Conservation (phyloP, 345 rosid species). For the Moricandia moricandioides region DNA sequence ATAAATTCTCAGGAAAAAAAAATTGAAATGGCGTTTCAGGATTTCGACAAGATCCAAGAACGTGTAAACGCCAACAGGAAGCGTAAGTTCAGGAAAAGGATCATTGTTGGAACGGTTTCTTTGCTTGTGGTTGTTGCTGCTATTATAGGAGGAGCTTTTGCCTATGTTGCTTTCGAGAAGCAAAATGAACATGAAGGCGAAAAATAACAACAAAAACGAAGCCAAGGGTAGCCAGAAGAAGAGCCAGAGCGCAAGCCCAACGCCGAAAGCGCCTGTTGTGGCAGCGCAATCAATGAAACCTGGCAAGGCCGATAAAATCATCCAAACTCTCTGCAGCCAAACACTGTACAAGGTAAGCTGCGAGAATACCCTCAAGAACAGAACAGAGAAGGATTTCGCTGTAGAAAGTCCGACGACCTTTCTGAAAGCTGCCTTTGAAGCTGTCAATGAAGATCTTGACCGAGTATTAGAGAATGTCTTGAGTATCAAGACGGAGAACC, state of each 20-base stretch:
- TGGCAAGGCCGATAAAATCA: background rate
- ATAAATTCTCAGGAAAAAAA: background rate
- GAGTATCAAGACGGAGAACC: background rate
- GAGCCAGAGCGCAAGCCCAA: background rate
- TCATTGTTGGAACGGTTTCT: slow-evolving; percentile 41
- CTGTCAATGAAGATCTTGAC: background rate
- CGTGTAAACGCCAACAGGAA: slow-evolving; percentile 56
- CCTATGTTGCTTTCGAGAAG: slow-evolving; percentile 30
- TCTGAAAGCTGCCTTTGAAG: background rate
- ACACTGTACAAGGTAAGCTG: background rate
- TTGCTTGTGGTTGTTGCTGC: slow-evolving; percentile 40
- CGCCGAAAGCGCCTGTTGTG: background rate
- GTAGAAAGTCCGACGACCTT: background rate
- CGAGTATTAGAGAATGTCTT: background rate
- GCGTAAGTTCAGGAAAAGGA: slow-evolving; percentile 49
- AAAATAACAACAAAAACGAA: background rate
- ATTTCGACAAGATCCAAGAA: slow-evolving; percentile 71
- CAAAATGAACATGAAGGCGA: slow-evolving; percentile 9
- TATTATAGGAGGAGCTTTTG: slow-evolving; percentile 45
- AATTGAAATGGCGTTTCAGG: slow-evolving; percentile 72
- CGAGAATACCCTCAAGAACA: background rate
- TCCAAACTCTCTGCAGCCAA: background rate
- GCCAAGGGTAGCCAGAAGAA: background rate
- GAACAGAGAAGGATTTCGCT: background rate
- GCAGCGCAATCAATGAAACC: background rate